Base-by-base conservation (phyloP, 108 stramenopile species). In the Skeletonema grethae region DNA sequence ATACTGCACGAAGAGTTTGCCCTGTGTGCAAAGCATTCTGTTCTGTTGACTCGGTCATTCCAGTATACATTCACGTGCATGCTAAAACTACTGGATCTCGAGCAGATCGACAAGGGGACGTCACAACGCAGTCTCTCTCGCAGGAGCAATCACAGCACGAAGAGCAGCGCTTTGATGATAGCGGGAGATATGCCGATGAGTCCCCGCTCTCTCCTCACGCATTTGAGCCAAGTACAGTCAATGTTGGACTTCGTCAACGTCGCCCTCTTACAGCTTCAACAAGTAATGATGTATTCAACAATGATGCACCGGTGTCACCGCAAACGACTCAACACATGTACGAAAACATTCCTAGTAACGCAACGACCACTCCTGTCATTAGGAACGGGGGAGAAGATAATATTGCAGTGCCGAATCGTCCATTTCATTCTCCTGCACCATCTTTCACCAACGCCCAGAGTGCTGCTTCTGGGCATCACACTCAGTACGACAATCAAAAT, bases 11-110 rank as follows among this genome's bases (percentile, higher is more conserved):
- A 34, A 60, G 94, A 43, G 67, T 82, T 31, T 95, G 94, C 79
- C 94, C 94, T 11, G 90, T 95, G 4, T 95, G 94, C 69, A 95
- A 95, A 61, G 67, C 88, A 30, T 72, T 66, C 28, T 92, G 91
- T 65, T 75, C 84, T 4, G 85, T 90, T n/a, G 75, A 85, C 35
- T 82, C 83, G 2, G 64, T 95, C 11, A 79, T 95, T 68, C 94
- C 94, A 8, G 79, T 95, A 76, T 95, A 92, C 65, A 89, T 94
- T 15, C 83, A 91, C 29, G 63, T 58, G 24, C 73, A 81, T 32
- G 71, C 76, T 58, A 8, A 10, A 28, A 28, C 25, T 31, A 0
- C 48, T 43, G 41, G 15, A 43, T 43, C 41, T n/a, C 41, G 15
- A 32, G 16, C 39, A 32, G 29, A 70, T 71, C 16, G 41, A 22